These are phyloP conservation scores for Thalassiosira livingstoniorum DNA, from an alignment of 352 stramenopile genomes.

Conservation along the genomic window DNA sequence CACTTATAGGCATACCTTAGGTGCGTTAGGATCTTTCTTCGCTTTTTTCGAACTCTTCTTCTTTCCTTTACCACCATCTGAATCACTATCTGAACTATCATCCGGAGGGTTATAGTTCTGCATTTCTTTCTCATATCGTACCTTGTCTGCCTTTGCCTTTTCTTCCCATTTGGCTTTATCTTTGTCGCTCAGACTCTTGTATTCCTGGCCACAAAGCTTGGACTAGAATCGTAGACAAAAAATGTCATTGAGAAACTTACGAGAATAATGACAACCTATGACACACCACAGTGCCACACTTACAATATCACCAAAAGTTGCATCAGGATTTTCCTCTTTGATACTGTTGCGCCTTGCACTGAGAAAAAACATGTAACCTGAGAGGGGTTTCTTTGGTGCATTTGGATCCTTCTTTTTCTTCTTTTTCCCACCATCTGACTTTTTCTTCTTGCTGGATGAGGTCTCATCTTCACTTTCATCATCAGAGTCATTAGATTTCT, in stretches of 20 bases:
- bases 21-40: conserved; percentile 93
- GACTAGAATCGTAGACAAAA: conserved; percentile 27
- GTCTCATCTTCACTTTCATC: conserved; percentile 69
- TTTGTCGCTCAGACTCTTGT: conserved; percentile 57
- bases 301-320: conserved; percentile 77
- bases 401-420: conserved; percentile 91
- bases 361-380: conserved; percentile 29
- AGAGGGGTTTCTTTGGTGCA: conserved; percentile 79
- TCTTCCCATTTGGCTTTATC: conserved; percentile 63
- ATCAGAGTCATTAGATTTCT: conserved; percentile 88
- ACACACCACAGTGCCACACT: too few species aligned
- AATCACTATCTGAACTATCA: conserved; percentile 21
- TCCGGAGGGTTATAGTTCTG: conserved; percentile 60
- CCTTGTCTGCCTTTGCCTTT: conserved; percentile 58
- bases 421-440: conserved; percentile 9
- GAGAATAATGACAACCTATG: too few species aligned
- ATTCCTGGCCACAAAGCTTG: conserved; percentile 53
- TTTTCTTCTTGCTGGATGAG: conserved; percentile 83
- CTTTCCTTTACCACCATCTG: conserved; percentile 22
- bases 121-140: conserved; percentile 59
- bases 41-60: conserved; percentile 53
- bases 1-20: conserved; percentile 53
- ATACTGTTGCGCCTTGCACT: conserved; percentile 7
- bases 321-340: conserved; percentile 35
- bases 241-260: too few species aligned